A percentile compares a stretch with the other conserved stretches of the same genome.
Conservation (phyloP, 2,329 filamentous ascomycete species). For the Neurospora sp. region DNA sequence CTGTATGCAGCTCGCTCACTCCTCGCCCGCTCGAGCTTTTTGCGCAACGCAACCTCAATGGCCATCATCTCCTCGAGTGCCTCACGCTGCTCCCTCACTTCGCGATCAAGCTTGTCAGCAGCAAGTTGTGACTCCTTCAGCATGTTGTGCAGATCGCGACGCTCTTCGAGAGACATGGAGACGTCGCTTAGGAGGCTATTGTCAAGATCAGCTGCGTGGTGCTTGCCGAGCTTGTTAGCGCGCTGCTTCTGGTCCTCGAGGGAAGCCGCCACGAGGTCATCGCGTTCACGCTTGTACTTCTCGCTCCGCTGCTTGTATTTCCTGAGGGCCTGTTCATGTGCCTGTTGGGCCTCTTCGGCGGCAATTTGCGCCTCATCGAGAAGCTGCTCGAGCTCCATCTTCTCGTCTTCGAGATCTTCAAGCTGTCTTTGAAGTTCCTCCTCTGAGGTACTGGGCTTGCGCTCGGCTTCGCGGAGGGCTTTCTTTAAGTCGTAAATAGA, state of each 20-base stretch:
- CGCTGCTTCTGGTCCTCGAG: conserved; percentile 32
- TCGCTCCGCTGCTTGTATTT: conserved; percentile 40
- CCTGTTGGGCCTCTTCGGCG: conserved; percentile 35
- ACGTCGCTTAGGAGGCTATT: conserved; percentile 27
- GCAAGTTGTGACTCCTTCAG: conserved; percentile 54
- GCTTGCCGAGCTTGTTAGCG: conserved; percentile 25
- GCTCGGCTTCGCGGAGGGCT: conserved; percentile 41
- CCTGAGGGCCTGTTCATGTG: conserved; percentile 33
- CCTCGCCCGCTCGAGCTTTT: conserved; percentile 60
- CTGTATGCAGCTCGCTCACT: conserved; percentile 52
- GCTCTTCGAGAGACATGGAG: conserved; percentile 40
- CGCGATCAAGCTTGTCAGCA: conserved; percentile 59
- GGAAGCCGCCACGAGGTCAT: conserved; percentile 25
- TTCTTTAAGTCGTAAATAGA: conserved; percentile 44
- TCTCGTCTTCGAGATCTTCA: conserved; percentile 48
- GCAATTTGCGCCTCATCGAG: conserved; percentile 44
- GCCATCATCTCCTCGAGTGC: conserved; percentile 47
- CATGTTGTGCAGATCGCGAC: conserved; percentile 49
- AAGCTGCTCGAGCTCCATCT: conserved; percentile 46
- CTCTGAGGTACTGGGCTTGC: conserved; percentile 29
- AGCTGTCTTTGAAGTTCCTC: conserved; percentile 45
- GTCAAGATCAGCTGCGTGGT: conserved; percentile 5
- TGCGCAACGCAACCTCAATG: conserved; percentile 50
- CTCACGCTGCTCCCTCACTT: conserved; percentile 59
- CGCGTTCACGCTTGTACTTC: conserved; percentile 39